Evolutionary conservation across 495 filamentous ascomycete species (phyloP), one percentile per base, ranked within the genome.

Genomic region (Trypethelium eluteriae): DNA sequence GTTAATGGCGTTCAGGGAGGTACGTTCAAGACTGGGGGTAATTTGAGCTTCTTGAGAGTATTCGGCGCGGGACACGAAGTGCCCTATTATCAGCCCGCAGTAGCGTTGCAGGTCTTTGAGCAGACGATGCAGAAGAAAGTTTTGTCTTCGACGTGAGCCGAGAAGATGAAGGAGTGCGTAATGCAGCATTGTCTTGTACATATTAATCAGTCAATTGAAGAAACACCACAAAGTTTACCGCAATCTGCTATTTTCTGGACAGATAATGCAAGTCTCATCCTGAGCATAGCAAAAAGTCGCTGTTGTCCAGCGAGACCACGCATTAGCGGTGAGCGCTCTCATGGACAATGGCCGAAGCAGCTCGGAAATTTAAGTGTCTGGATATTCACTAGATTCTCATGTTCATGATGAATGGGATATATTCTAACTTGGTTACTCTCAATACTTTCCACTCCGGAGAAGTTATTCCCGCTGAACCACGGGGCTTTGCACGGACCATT

Each of bases 11-110:
- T 65, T 11, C 66, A 77, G 53, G 78, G 72, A 14, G 83, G 84
- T 1, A 75, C 71, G 3, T 84, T 81, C 71, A 85, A 85, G 76
- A 79, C 70, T 2, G 74, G 78, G 1, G 80, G 76, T 11, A 83
- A 84, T 65, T 74, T 86, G 38, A 77, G 74, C 38, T 84, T 81
- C 70, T 70, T 84, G 69, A 74, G 76, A 38, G 81, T 85, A 2
- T 84, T 78, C 70, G 80, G 74, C 0, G 82, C 83, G 0, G 83
- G 83, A 2, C 83, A 85, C 70, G 79, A 81, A 66, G 76, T 83
- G 41, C 76, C 78, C 18, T 82, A 77, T 66, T 83, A 81, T 72
- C 79, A 81, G 66, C 81, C 81, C 0, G 78, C 76, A 66, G 64
- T 76, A 3, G 74, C 83, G 25, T 67, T 84, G 65, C 82, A 85